Evolutionary conservation across 768 basidiomycete species (phyloP).

Genomic region (Rubroboletus pulcherrimus): DNA sequence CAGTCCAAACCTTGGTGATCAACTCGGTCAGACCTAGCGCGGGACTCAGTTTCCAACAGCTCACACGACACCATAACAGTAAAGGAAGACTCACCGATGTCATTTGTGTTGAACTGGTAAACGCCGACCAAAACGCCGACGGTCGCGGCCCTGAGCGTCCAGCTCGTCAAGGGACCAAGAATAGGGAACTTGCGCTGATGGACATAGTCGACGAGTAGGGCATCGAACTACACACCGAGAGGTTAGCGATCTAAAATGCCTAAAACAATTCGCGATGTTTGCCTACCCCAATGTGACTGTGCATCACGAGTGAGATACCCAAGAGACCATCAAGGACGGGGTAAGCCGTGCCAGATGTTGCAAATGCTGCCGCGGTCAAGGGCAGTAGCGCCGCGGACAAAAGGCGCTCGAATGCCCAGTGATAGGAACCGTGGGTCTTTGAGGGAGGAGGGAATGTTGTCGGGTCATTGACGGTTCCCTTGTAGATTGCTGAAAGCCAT

Average conservation of each 20-base stretch:
- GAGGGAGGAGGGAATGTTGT: slow-evolving; percentile 83
- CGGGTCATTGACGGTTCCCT: slow-evolving; percentile 94
- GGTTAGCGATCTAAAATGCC: background rate
- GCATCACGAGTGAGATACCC: slow-evolving; percentile 83
- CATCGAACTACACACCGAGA: slow-evolving; percentile 56
- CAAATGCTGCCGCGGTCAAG: slow-evolving; percentile 82
- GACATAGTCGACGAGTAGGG: slow-evolving; percentile 80
- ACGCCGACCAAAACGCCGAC: slow-evolving; percentile 82
- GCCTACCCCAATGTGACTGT: slow-evolving; percentile 90
- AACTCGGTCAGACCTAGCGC: slow-evolving; percentile 77
- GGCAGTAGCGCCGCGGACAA: slow-evolving; percentile 87
- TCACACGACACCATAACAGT: background rate
- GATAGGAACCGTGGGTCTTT: slow-evolving; percentile 84
- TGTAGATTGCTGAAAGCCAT: slow-evolving; percentile 61
- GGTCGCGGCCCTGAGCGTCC: slow-evolving; percentile 76
- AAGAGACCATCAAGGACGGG: slow-evolving; percentile 89
- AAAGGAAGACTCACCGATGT: slow-evolving; percentile 68
- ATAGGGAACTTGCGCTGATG: slow-evolving; percentile 93
- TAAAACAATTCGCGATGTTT: background rate
- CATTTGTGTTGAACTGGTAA: slow-evolving; percentile 98
- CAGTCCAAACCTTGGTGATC: slow-evolving; percentile 78
- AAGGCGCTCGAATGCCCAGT: slow-evolving; percentile 90
- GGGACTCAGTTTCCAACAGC: background rate
- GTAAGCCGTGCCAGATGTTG: slow-evolving; percentile 68
- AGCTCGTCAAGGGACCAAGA: slow-evolving; percentile 63